Conservation (phyloP, 2,329 filamentous ascomycete genomes). For the Karstenula rhodostoma region DNA sequence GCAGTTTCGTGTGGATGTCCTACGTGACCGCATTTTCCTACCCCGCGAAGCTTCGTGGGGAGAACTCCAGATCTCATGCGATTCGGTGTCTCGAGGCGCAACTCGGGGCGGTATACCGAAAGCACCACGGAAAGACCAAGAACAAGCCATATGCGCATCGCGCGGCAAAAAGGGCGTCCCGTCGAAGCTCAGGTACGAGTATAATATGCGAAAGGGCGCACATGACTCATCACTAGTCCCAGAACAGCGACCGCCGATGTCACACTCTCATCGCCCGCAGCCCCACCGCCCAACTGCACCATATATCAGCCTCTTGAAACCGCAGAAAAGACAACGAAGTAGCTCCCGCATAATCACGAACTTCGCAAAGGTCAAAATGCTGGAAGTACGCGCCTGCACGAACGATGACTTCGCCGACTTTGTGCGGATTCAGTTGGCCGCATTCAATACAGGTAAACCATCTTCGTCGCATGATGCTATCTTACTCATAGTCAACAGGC, state of each 20-base stretch:
- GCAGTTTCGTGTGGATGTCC: too few relatives aligned
- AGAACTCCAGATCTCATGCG: too few relatives aligned
- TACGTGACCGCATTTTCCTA: too few relatives aligned
- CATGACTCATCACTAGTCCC: slow-evolving; percentile 6
- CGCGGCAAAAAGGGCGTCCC: slow-evolving; percentile 5
- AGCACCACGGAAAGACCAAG: background rate
- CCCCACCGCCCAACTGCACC: background rate
- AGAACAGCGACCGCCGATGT: slow-evolving; percentile 1
- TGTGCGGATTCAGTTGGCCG: slow-evolving; percentile 35
- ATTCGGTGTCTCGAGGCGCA: background rate
- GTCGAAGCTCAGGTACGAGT: background rate
- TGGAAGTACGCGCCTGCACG: slow-evolving; percentile 41
- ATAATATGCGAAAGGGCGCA: background rate
- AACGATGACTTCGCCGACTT: slow-evolving; percentile 41
- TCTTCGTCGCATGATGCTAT: too few relatives aligned
- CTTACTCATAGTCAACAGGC: background rate
- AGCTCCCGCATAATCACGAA: background rate
- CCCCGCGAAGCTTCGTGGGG: too few relatives aligned
- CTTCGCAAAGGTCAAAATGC: slow-evolving; percentile 31
- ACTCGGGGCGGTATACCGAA: background rate
- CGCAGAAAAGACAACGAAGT: background rate
- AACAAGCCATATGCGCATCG: background rate
- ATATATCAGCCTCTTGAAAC: background rate
- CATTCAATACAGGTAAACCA: slow-evolving; percentile 35
- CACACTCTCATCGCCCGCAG: background rate